Percentiles rank a stretch among this genome's conserved stretches.
Evolutionary conservation across 495 filamentous ascomycete species (phyloP).

Genomic region (Amniculicola lignicola): DNA sequence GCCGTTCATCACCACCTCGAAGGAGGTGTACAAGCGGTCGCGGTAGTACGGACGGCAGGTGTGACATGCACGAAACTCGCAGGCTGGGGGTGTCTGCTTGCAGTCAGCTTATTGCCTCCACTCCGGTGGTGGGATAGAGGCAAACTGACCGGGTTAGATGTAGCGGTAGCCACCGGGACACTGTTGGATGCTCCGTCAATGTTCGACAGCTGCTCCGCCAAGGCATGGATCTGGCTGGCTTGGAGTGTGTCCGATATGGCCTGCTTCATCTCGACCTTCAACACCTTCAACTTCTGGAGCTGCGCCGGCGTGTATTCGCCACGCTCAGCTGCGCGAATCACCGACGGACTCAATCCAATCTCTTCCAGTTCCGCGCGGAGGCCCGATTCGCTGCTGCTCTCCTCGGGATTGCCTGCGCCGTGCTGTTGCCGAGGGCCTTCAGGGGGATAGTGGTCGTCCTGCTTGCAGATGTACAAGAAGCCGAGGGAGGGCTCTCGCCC

Average conservation of each 20-base stretch:
- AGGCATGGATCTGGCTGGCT: neutral
- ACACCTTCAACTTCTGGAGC: conserved; percentile 43
- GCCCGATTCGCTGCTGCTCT: conserved; percentile 17
- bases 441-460: conserved; percentile 45
- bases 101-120: too few species aligned
- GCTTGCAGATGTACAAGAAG: conserved; percentile 65
- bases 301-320: conserved; percentile 50
- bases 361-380: conserved; percentile 31
- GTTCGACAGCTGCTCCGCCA: neutral
- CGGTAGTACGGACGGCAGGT: conserved; percentile 40
- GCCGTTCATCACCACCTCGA: conserved; percentile 34
- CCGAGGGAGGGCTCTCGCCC: conserved; percentile 48
- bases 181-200: conserved; percentile 9
- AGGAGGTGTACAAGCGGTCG: conserved; percentile 42
- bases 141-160: too few species aligned
- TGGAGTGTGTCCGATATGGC: conserved; percentile 10
- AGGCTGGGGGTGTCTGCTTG: too few species aligned
- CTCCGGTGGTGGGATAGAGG: too few species aligned
- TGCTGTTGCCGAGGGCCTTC: too few species aligned
- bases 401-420: neutral
- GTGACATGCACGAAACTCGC: conserved; percentile 39
- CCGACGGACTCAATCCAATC: conserved; percentile 41
- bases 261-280: conserved; percentile 42
- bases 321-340: conserved; percentile 50
- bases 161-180: too few species aligned